Base-by-base conservation (phyloP, 1,139 yeast genomes). In the Blastobotrys aristatus region DNA sequence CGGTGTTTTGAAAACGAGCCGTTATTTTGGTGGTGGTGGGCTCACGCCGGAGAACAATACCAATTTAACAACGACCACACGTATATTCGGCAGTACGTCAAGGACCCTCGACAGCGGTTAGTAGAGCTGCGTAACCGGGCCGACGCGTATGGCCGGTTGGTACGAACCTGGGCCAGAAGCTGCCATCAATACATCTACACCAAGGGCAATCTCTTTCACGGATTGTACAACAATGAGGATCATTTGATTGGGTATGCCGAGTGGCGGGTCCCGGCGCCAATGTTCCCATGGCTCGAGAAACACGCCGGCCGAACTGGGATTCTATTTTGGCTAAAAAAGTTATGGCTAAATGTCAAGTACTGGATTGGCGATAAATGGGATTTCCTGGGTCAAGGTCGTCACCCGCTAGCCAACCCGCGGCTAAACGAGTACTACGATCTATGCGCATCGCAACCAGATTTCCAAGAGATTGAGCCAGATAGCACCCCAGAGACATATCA, bases 51-150 rank as follows among this genome's bases (percentile, higher is more conserved):
- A 2, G 40, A 40, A 7, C 22, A 16, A 24, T 43, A 35, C 24
- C 46, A 37, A 18, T 50, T 50, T 34, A 50, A 48, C 20, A 30
- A 31, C 7, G 51, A 47, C 43, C 37, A 44, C 40, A 17, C 20
- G 20, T 13, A 32, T 29, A 14, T 41, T 48, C 24, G 47, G 17
- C 17, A 8, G 11, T 13, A 29, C 14, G 36, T 43, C 30, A 29
- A 36, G 18, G 46, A 43, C 26, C 46, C 46, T 6, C 30, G 46
- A 20, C 31, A 36, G 3, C 26, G 36, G 24, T 30, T 43, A 14
- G 29, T 16, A 21, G 46, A 43, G 22, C 24, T 36, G 20, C 16
- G 24, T 4, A 36, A 30, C 6, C 26, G 38, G 14, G 41, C 40
- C 6, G 17, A 27, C 18, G 34, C 24, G 7, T 43, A 43, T 27